Evolutionary conservation across 176 grass and related monocot species (phyloP).

Genomic region (Aegilops sharonensis): DNA sequence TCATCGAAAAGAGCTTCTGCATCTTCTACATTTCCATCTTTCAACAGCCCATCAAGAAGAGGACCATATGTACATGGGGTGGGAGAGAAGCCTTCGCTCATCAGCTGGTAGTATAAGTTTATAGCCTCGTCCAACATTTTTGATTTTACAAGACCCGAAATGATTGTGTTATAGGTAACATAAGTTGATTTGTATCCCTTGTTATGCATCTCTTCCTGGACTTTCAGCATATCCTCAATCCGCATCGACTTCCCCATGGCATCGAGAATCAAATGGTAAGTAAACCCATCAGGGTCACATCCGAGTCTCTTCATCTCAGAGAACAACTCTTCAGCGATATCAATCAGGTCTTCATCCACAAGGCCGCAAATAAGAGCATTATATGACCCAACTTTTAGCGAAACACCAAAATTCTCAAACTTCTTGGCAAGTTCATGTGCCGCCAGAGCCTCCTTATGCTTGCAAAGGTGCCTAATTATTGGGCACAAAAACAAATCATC

Average conservation of each 20-base stretch:
- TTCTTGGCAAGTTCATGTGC: conserved; percentile 65
- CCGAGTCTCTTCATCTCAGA: conserved; percentile 69
- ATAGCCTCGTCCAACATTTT: conserved; percentile 68
- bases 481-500: conserved; percentile 83
- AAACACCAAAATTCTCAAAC: conserved; percentile 61
- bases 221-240: conserved; percentile 75
- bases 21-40: conserved; percentile 63
- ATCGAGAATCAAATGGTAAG: conserved; percentile 83
- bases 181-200: conserved; percentile 64
- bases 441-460: conserved; percentile 57
- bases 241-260: conserved; percentile 75
- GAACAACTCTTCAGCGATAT: conserved; percentile 59
- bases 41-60: conserved; percentile 81
- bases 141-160: conserved; percentile 85
- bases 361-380: conserved; percentile 80
- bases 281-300: conserved; percentile 71
- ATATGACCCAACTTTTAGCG: conserved; percentile 57
- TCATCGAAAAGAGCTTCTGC: conserved; percentile 72
- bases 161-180: conserved; percentile 90
- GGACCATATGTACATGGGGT: conserved; percentile 92
- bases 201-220: conserved; percentile 69
- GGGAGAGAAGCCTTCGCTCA: conserved; percentile 60
- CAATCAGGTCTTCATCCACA: conserved; percentile 56
- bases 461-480: conserved; percentile 83
- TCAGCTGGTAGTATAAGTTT: conserved; percentile 67